Evolutionary conservation across 2,329 filamentous ascomycete genomes (phyloP).

Genomic region (Nigrospora osmanthi): DNA sequence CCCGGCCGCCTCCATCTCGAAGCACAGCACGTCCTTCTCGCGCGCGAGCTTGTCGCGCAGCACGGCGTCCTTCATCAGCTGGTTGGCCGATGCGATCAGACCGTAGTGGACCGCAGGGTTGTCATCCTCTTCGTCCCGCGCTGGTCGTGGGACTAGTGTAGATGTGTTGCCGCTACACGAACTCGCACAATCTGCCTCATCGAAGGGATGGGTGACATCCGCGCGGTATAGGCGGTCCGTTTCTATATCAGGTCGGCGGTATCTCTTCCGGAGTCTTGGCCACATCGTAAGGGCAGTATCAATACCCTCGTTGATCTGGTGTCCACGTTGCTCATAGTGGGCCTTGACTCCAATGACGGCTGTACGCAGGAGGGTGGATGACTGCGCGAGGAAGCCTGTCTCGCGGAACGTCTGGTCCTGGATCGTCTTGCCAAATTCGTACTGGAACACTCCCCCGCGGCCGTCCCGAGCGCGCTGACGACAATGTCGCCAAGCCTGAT

Average conservation of each 20-base stretch:
- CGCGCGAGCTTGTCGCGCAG: conserved; percentile 14
- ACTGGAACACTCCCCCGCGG: conserved; percentile 19
- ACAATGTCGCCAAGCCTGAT: conserved; percentile 24
- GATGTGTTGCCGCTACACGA: conserved; percentile 1
- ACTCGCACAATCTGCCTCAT: not conserved
- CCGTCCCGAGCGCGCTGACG: conserved; percentile 12
- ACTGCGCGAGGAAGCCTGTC: conserved; percentile 5
- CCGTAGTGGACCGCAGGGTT: conserved; percentile 23
- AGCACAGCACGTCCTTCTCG: not conserved
- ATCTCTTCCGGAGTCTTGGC: conserved; percentile 15
- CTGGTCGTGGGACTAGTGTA: not conserved
- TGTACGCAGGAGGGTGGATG: not conserved
- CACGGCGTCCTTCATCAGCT: conserved; percentile 18
- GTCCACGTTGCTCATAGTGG: conserved; percentile 7
- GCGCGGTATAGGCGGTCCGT: conserved; percentile 19
- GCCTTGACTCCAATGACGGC: conserved; percentile 17
- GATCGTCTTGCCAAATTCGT: conserved; percentile 20
- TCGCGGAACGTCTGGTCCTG: conserved; percentile 7
- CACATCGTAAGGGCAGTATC: conserved; percentile 12
- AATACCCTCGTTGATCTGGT: conserved; percentile 20
- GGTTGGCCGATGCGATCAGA: conserved; percentile 22
- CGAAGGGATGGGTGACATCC: conserved; percentile 1
- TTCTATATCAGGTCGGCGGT: conserved; percentile 11
- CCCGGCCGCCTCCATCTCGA: not conserved
- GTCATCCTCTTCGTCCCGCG: conserved; percentile 5